Evolutionary conservation across 1,284 basidiomycete species (phyloP).

Genomic region (Trametes versicolor): DNA sequence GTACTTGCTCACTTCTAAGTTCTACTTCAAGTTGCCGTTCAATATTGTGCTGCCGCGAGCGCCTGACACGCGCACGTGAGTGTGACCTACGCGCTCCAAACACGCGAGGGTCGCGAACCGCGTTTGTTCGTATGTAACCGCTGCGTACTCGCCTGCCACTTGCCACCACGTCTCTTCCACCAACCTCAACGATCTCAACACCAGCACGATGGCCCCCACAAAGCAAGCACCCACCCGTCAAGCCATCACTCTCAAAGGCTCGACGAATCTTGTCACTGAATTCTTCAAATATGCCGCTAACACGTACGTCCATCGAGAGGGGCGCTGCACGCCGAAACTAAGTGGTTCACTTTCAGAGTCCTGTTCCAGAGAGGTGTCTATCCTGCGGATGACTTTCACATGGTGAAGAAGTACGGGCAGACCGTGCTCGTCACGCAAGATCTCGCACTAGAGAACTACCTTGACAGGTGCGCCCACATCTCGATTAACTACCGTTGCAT

Average conservation of each 20-base stretch:
- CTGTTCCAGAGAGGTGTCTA: conserved; percentile 98
- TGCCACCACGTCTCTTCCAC: conserved; percentile 7
- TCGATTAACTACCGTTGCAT: conserved; percentile 15
- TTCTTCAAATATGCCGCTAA: conserved; percentile 99
- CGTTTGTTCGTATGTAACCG: conserved; percentile 26
- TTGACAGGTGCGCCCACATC: conserved; percentile 70
- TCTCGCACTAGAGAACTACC: conserved; percentile 91
- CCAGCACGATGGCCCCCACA: conserved; percentile 51
- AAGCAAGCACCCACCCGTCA: conserved; percentile 76
- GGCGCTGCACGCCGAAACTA: conserved; percentile 12
- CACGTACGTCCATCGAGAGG: conserved; percentile 66
- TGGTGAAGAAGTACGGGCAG: conserved; percentile 98
- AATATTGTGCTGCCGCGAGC: too few species aligned
- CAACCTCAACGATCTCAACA: background rate
- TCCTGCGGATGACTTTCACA: conserved; percentile 98
- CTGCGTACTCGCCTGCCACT: conserved; percentile 11
- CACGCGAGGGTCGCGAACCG: conserved; percentile 30
- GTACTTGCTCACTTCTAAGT: too few species aligned
- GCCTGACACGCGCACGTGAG: conserved; percentile 37
- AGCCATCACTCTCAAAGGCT: conserved; percentile 95
- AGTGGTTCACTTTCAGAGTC: conserved; percentile 65
- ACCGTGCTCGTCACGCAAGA: conserved; percentile 96
- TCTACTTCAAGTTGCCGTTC: too few species aligned
- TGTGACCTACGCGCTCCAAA: conserved; percentile 34
- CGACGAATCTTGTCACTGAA: conserved; percentile 94